Evolutionary conservation across 768 basidiomycete genomes (phyloP).

Genomic region (Pulveroboletus sp.): DNA sequence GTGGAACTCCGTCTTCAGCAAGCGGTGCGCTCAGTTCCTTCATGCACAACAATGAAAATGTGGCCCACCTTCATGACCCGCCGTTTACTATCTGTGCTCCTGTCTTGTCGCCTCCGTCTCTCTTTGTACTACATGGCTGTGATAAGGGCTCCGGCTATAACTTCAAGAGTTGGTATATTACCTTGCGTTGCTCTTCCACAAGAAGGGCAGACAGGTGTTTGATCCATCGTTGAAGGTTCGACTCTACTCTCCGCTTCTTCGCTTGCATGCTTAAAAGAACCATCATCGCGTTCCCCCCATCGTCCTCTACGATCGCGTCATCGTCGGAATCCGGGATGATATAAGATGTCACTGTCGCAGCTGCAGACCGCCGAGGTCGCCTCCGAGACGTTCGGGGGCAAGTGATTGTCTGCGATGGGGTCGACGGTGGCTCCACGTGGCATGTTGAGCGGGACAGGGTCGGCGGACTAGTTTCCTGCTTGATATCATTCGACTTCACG

Average conservation of each 20-base stretch:
- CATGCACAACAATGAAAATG: background rate
- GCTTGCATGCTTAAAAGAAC: slow-evolving; percentile 27
- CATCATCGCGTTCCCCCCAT: slow-evolving; percentile 32
- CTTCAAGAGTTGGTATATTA: slow-evolving; percentile 20
- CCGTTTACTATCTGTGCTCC: slow-evolving; percentile 42
- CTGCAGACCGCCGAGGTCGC: slow-evolving; percentile 56
- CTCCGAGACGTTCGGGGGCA: slow-evolving; percentile 37
- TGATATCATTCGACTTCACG: slow-evolving; percentile 32
- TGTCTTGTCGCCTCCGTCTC: slow-evolving; percentile 53
- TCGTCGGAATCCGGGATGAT: slow-evolving; percentile 68
- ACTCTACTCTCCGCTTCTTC: slow-evolving; percentile 38
- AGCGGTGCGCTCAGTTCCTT: background rate
- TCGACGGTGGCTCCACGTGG: slow-evolving; percentile 11
- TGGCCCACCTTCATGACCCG: slow-evolving; percentile 53
- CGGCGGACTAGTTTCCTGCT: slow-evolving; percentile 38
- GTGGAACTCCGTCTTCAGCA: slow-evolving; percentile 59
- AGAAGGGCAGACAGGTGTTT: slow-evolving; percentile 55
- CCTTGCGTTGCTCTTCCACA: slow-evolving; percentile 69
- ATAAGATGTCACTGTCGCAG: slow-evolving; percentile 53
- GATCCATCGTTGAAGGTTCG: slow-evolving; percentile 61
- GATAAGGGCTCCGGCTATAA: slow-evolving; percentile 5
- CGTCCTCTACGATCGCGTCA: slow-evolving; percentile 45
- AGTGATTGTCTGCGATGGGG: slow-evolving; percentile 11
- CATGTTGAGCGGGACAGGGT: slow-evolving; percentile 24
- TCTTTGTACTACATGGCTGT: slow-evolving; percentile 49